Base-by-base conservation (phyloP, 495 filamentous ascomycete species). In the Coniosporium apollinis region DNA sequence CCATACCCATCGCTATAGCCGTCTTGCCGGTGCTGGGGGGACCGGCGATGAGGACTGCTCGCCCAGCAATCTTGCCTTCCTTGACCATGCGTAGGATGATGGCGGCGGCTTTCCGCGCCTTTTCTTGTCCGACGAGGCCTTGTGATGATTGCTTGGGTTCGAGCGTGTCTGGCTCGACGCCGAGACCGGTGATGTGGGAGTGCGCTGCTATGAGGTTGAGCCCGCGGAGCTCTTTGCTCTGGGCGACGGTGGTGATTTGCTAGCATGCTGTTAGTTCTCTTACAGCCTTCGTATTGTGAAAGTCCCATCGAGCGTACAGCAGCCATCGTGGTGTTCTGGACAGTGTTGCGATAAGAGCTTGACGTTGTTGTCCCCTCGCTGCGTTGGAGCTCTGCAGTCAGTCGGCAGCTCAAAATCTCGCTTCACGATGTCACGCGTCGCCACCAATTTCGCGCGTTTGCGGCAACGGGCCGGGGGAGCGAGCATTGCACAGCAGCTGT, bases 1-100 rank as follows among this genome's bases (percentile, higher is more conserved):
- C 79, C 87, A 99, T 94, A 25, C 85, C 89, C 81, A 96, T 94
- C 19, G 91, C 89, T 49, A 99, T 91, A 22, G 89, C 89, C 1
- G 89, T 96, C 64, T 99, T 99, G 34, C 89, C 89, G 19, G 89
- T 99, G 59, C 89, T 94, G 11, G 89, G 91, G 36, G 91, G 89
- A 1, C 89, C 89, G 35, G 89, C 87, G 44, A 99, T 94, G 43
- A 99, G 63, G 14, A 96, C 81, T 13, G 89, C 89, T 44, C 87
- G 73, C 29, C 89, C 89, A 32, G 91, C 91, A 61, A 99, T 96
- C 59, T 93, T 96, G 45, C 87, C 87, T 48, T 91, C 82, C 59
- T 89, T 93, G 40, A 92, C 91, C 86, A 99, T 96, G 57, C 94
- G 82, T 41, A 99, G 54, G 40, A 99, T 86, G 15, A 99, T 75